phyloP scores from a whole-genome alignment of 2,329 filamentous ascomycete species.

The Aquanectria penicillioides region DNA sequence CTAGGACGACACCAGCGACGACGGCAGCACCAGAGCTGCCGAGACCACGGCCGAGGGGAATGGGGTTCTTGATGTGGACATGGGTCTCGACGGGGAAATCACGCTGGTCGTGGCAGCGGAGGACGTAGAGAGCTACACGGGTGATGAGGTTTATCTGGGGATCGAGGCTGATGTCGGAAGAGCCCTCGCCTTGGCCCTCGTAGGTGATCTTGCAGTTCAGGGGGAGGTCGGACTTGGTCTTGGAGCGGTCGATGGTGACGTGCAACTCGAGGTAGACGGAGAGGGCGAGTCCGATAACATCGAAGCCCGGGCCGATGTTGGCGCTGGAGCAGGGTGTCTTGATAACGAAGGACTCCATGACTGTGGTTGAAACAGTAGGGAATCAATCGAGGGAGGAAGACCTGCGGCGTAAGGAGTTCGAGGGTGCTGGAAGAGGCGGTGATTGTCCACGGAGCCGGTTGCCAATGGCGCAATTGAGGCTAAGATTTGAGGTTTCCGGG shows the following conservation, averaged over 20 bases:
- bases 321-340: slow-evolving; percentile 92
- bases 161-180: slow-evolving; percentile 80
- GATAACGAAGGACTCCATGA: slow-evolving; percentile 74
- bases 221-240: slow-evolving; percentile 64
- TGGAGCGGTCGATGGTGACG: slow-evolving; percentile 76
- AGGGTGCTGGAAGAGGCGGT: background rate
- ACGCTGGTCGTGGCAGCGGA: slow-evolving; percentile 89
- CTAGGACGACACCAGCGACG: slow-evolving; percentile 92
- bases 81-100: slow-evolving; percentile 86
- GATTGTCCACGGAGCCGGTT: slow-evolving; percentile 19
- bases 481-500: slow-evolving; percentile 9
- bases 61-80: slow-evolving; percentile 95
- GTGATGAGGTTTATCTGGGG: slow-evolving; percentile 93
- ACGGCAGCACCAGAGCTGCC: slow-evolving; percentile 97
- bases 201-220: slow-evolving; percentile 93
- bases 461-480: slow-evolving; percentile 31
- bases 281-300: slow-evolving; percentile 94
- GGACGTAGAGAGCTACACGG: slow-evolving; percentile 90
- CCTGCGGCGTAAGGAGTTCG: no score
- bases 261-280: slow-evolving; percentile 92
- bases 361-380: slow-evolving; percentile 42
- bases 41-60: slow-evolving; percentile 89
- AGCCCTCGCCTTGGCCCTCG: slow-evolving; percentile 80
- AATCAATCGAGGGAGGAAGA: slow-evolving; percentile 17
- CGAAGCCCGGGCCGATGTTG: slow-evolving; percentile 97